Evolutionary conservation across 2,329 filamentous ascomycete genomes (phyloP).

Genomic region (Fusarium globosum): DNA sequence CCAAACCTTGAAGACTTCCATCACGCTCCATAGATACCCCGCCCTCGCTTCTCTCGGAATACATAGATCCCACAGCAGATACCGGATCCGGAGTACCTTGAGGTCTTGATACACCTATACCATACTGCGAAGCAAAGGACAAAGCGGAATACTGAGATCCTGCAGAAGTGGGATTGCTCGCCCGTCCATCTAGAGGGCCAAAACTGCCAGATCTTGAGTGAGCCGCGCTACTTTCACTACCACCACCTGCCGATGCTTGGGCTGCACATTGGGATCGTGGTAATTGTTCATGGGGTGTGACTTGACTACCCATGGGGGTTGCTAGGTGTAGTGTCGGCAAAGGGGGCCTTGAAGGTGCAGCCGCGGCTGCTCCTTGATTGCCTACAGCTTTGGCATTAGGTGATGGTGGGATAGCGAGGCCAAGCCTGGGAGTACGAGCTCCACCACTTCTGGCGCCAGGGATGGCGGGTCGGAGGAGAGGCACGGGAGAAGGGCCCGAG

Average conservation of each 20-base stretch:
- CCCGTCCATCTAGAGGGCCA: slow-evolving; percentile 77
- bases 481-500: slow-evolving; percentile 71
- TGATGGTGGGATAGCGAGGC: slow-evolving; percentile 89
- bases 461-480: slow-evolving; percentile 84
- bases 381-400: slow-evolving; percentile 83
- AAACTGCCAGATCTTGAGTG: slow-evolving; percentile 89
- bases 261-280: slow-evolving; percentile 62
- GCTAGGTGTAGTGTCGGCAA: slow-evolving; percentile 86
- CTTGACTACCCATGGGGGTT: slow-evolving; percentile 86
- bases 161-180: slow-evolving; percentile 85
- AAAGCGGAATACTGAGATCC: slow-evolving; percentile 88
- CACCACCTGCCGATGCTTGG: slow-evolving; percentile 76
- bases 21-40: slow-evolving; percentile 84
- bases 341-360: slow-evolving; percentile 59
- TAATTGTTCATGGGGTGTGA: slow-evolving; percentile 75
- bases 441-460: slow-evolving; percentile 74
- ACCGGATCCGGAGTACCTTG: slow-evolving; percentile 83
- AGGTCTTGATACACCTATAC: slow-evolving; percentile 72
- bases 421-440: slow-evolving; percentile 78
- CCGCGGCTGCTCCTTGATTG: slow-evolving; percentile 54
- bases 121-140: slow-evolving; percentile 80
- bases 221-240: slow-evolving; percentile 81
- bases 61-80: slow-evolving; percentile 86
- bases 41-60: slow-evolving; percentile 82
- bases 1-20: slow-evolving; percentile 79